Conservation (phyloP, 208 protist genomes). For the Trypanosoma conorhini region DNA sequence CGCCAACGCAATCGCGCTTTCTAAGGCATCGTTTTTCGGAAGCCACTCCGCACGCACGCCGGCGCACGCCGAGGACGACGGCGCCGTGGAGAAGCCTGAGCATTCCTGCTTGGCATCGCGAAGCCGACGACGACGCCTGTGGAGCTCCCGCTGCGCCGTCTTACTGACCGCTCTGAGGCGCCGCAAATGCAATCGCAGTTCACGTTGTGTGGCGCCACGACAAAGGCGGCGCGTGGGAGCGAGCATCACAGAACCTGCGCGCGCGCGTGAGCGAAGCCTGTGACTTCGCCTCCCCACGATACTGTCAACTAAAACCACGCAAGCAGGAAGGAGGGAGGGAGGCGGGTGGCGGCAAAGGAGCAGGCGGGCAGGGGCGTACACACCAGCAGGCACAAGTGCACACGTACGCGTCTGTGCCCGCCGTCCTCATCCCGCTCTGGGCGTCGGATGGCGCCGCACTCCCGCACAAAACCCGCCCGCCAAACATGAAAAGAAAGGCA, state of each 20-base stretch:
- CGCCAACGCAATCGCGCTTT: conserved; percentile 73
- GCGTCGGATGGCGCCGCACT: neutral
- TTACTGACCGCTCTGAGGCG: conserved; percentile 18
- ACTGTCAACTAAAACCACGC: neutral
- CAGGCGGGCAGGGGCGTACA: neutral
- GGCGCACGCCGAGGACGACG: neutral
- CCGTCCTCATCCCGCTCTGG: neutral
- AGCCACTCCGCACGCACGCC: conserved; percentile 37
- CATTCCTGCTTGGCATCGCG: conserved; percentile 3
- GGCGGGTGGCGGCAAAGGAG: neutral
- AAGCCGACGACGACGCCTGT: conserved; percentile 2
- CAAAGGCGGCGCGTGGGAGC: conserved; percentile 1
- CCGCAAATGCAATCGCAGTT: conserved; percentile 21
- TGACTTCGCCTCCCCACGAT: neutral
- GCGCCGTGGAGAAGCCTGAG: conserved; percentile 9
- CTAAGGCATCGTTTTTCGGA: conserved; percentile 69
- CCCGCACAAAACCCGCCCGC: neutral
- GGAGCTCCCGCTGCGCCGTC: conserved; percentile 3
- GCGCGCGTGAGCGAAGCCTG: neutral
- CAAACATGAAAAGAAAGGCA: neutral
- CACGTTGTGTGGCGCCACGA: conserved; percentile 12
- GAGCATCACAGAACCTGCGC: conserved; percentile 3
- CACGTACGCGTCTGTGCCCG: neutral
- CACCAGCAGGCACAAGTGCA: neutral
- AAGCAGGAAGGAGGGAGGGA: neutral